Base-by-base conservation (phyloP, 768 basidiomycete genomes). In the Lactifluus rugatus region DNA sequence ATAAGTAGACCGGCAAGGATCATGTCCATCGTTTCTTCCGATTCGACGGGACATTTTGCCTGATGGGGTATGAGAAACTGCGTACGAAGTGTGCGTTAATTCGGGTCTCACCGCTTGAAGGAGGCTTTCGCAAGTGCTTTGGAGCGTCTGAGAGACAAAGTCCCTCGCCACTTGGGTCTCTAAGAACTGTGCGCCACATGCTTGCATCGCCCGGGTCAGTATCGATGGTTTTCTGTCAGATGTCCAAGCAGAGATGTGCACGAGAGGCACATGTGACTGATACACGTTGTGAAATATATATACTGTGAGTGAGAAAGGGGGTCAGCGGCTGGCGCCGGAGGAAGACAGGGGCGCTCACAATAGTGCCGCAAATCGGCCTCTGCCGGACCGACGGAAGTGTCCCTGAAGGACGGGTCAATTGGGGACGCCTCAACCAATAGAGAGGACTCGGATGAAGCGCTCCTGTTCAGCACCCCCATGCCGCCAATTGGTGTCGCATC, bases 151-250 rank as follows among this genome's bases (percentile, higher is more conserved):
- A 39, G 67, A 72, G 64, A 78, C 77, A 69, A 78, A 81, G 26
- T 68, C 67, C 63, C 68, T 61, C 5, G 78, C 77, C n/a, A 63
- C 69, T 31, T 67, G 68, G 16, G 72, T 78, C 66, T 73, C 78
- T 54, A 75, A 76, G 65, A 75, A 79, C 46, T 78, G 72, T 42
- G 76, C 83, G 63, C 78, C 83, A 66, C 75, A 81, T 34, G 76
- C 79, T 66, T 77, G 76, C 80, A 78, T 80, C 26, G 73, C 72
- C 31, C 70, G 76, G 48, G 78, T 64, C 52, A 79, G 75, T 65
- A 78, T 70, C 21, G 70, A 71, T 44, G 75, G 76, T 59, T 78
- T 80, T 52, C 67, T 72, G 34, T 74, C 76, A 64, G 69, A 64
- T 23, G 67, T 74, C 76, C 76, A 81, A 34, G 76, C 82, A 48